Evolutionary conservation across 176 grass and related monocot species (phyloP), one percentile per base, ranked within the genome.

Genomic region (Saccharum spontaneum): DNA sequence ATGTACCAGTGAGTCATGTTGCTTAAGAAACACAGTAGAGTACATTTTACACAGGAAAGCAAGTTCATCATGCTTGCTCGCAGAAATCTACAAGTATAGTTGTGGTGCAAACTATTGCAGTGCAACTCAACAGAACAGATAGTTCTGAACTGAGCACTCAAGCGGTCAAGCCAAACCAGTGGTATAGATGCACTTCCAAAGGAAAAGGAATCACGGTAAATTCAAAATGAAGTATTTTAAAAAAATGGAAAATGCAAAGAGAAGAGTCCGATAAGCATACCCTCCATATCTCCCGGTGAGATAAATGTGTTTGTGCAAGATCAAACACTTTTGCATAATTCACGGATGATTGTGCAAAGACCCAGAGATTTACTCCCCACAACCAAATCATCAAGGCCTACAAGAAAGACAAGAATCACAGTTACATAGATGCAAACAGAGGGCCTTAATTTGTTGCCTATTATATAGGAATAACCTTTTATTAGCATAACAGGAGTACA

Each of bases 311-410:
- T 54, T 96, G 93, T 36, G 87, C 64, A 86, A 99, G 93, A 94
- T 99, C 93, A 89, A 99, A 99, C 70, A 99, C 86, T 84, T 75
- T 93, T 71, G 91, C 79, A 82, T 96, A 99, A 67, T 86, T 99
- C 23, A 96, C 84, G 65, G 93, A 89, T 77, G 97, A 99, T 76
- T 94, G 93, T 0, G 91, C 78, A 74, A 99, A 99, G 43, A 97
- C 93, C 91, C 97, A 99, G 74, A 99, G 77, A 86, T 97, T 99
- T 78, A 99, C 66, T 79, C 97, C 97, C 97, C 97, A 99, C 13
- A 99, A 84, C 97, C 97, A 99, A 89, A 99, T 92, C 94, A 94
- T 94, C 82, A 99, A 83, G 44, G 93, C 94, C 97, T 99, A 75
- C 33, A 89, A 70, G 37, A 75, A 82, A 49, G 78, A 81, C 77